Conservation (phyloP, 148 eudicot genomes). For the Fallopia convolvulus region DNA sequence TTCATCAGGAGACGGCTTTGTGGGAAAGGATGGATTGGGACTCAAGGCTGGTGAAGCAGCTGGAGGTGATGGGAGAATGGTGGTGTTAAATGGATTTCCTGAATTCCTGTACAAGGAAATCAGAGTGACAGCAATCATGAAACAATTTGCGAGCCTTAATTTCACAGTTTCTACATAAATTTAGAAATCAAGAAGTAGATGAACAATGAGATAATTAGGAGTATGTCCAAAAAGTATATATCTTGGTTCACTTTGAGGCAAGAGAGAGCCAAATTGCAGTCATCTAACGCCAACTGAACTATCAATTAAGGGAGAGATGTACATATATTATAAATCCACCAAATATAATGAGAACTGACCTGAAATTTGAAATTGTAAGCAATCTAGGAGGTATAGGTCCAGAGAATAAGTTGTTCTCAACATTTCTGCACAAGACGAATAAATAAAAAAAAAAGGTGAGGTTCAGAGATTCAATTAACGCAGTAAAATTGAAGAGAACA, state of each 20-base stretch:
- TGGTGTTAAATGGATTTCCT: slow-evolving; percentile 86
- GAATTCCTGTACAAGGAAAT: slow-evolving; percentile 40
- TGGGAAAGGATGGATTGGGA: slow-evolving; percentile 17
- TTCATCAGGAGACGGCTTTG: not conserved
- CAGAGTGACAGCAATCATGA: not conserved
- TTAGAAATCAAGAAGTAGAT: no score
- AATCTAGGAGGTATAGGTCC: slow-evolving; percentile 54
- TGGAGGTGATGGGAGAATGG: slow-evolving; percentile 63
- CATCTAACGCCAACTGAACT: not conserved
- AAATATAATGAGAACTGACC: slow-evolving; percentile 26
- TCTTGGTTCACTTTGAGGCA: not conserved
- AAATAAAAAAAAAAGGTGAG: not conserved
- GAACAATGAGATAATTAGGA: no score
- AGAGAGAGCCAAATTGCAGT: not conserved
- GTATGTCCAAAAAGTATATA: not conserved
- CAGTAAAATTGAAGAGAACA: not conserved
- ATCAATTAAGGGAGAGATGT: not conserved
- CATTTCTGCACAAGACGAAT: slow-evolving; percentile 27
- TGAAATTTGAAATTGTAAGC: slow-evolving; percentile 47
- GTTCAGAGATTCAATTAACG: slow-evolving; percentile 20
- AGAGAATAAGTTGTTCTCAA: slow-evolving; percentile 45
- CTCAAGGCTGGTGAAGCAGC: slow-evolving; percentile 26
- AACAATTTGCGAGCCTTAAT: not conserved
- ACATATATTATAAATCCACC: not conserved
- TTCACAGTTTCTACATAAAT: not conserved